These are phyloP conservation scores for Russula vinacea DNA, from an alignment of 768 basidiomycete species.

Conservation along the genomic window DNA sequence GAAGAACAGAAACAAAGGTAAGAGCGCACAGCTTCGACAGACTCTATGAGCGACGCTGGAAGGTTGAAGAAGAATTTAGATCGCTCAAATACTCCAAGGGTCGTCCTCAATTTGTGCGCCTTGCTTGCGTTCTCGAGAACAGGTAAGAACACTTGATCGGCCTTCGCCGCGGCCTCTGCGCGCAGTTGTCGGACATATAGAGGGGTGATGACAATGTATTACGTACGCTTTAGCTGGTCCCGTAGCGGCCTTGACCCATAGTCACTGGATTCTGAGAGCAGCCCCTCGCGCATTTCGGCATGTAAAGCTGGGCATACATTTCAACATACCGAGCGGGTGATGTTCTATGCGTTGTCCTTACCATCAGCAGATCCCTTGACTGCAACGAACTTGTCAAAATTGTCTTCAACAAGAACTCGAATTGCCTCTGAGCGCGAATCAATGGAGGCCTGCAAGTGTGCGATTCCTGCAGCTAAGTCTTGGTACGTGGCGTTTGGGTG, in stretches of 20 bases:
- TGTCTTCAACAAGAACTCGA: constrained; percentile 91
- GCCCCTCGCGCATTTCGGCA: constrained; percentile 88
- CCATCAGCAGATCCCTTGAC: constrained; percentile 97
- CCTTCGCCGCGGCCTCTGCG: constrained; percentile 85
- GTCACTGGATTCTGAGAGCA: constrained; percentile 72
- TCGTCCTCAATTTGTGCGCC: constrained; percentile 87
- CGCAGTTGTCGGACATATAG: not conserved
- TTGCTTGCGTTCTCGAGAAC: constrained; percentile 95
- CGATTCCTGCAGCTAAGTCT: constrained; percentile 77
- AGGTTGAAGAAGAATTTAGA: constrained; percentile 99
- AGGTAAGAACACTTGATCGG: constrained; percentile 93
- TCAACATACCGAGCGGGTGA: not conserved
- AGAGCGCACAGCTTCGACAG: constrained; percentile 74
- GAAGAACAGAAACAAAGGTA: not conserved
- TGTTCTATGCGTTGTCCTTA: constrained; percentile 36
- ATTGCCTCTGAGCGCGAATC: constrained; percentile 94
- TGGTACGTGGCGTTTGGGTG: constrained; percentile 96
- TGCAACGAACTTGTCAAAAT: constrained; percentile 96
- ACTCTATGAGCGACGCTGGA: constrained; percentile 86
- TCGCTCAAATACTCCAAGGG: constrained; percentile 91
- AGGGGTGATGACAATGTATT: not conserved
- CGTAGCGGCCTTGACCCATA: constrained; percentile 79
- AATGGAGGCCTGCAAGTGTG: constrained; percentile 70
- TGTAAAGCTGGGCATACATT: constrained; percentile 59
- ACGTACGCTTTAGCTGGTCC: constrained; percentile 80